These are phyloP conservation scores for Penicillium polonicum DNA, from an alignment of 2,329 filamentous ascomycete species.

Conservation along the genomic window DNA sequence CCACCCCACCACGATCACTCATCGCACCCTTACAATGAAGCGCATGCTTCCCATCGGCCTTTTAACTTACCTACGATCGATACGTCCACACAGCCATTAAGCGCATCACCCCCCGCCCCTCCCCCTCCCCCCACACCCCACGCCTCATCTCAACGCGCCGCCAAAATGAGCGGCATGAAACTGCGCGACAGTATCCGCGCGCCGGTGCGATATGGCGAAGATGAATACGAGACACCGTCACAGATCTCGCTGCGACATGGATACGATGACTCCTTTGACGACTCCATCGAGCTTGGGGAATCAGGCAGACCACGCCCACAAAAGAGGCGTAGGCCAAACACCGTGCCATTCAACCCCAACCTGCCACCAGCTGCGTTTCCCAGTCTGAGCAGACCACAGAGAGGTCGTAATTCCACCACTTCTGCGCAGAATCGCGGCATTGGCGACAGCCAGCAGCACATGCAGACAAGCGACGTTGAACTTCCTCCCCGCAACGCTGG, in stretches of 20 bases:
- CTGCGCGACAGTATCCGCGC: constrained; percentile 33
- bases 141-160: background rate
- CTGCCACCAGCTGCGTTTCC: constrained; percentile 45
- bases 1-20: background rate
- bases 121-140: background rate
- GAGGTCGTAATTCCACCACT: background rate
- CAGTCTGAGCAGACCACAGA: constrained; percentile 30
- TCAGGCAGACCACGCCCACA: background rate
- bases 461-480: background rate
- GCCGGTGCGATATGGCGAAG: constrained; percentile 33
- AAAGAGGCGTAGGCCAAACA: constrained; percentile 1
- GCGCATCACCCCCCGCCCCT: background rate
- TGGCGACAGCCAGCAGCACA: background rate
- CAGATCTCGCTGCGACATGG: background rate
- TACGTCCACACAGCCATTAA: background rate
- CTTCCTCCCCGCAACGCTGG: background rate
- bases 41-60: background rate
- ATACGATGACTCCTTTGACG: background rate
- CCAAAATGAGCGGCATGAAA: constrained; percentile 28
- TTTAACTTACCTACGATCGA: background rate
- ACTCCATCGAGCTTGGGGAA: background rate
- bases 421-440: background rate
- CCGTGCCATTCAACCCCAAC: constrained; percentile 36
- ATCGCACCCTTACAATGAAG: background rate
- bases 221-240: constrained; percentile 15